Base-by-base conservation (phyloP, 345 rosid genomes). In the Eucalyptus fibrosa region DNA sequence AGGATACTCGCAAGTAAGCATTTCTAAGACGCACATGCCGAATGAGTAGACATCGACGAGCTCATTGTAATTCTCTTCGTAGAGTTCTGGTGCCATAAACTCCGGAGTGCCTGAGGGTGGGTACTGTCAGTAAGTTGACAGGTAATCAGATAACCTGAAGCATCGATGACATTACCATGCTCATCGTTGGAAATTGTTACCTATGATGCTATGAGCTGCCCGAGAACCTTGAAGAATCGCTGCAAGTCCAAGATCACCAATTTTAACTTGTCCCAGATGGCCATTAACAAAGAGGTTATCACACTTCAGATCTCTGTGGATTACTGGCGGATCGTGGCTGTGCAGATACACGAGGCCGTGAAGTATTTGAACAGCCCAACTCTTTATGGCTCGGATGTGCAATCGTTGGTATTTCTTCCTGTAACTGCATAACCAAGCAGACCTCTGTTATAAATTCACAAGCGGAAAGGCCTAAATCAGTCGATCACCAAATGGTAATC, bases 51-150 rank as follows among this genome's bases (percentile, higher is more conserved):
- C 91, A 89, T 97, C 99, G 1, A 97, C 99, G 5, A 98, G 97
- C 92, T 98, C 96, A 86, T 96, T 94, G 93, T 98, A 98, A 30
- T 96, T 95, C 94, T 98, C 99, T 67, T 97, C 98, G 51, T 98
- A 98, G 42, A 98, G 91, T 91, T 98, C 99, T 7, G 99, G 99
- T 15, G 99, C 99, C 99, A 98, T 98, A 91, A 97, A 98, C 50
- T 98, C 99, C 12, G 99, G 99, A 14, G 99, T 98, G 67, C 99
- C 99, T 96, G 90, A 44, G 72, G 7, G 65, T 11, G 42, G 15
- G 50, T 86, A 60, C 40, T 3, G 4, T 21, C 16, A 0, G 83
- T 77, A 49, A 67, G 42, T 37, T 37, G 23, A 77, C 83, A 19
- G 28, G 45, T 37, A 37, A 65, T 65, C 77, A 65, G 77, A 18